A percentile compares a stretch with the other conserved stretches of the same genome.
Conservation (phyloP, 2,329 filamentous ascomycete genomes). For the Harringtonia aguacate region DNA sequence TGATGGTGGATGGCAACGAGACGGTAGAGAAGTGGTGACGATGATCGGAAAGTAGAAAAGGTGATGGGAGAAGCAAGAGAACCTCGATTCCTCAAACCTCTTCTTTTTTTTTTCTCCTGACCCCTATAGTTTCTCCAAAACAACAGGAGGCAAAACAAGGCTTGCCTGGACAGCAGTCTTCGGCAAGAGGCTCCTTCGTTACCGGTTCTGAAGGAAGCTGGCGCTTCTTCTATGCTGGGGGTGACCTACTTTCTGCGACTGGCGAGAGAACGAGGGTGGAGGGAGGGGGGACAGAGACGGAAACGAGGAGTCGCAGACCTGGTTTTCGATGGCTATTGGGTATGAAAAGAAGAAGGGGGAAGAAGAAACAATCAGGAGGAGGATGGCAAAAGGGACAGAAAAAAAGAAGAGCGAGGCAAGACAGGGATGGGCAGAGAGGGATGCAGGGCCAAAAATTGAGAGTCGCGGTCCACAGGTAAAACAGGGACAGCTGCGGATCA, state of each 20-base stretch:
- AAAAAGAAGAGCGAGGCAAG: background rate
- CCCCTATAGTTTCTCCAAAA: too few relatives aligned
- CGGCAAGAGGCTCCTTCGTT: too few relatives aligned
- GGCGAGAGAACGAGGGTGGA: background rate
- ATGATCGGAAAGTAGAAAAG: background rate
- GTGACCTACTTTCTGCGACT: background rate
- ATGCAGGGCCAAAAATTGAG: background rate
- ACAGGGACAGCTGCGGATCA: constrained; percentile 9
- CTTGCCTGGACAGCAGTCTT: too few relatives aligned
- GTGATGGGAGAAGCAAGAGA: background rate
- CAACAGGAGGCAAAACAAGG: background rate
- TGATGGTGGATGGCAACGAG: background rate
- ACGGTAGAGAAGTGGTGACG: background rate
- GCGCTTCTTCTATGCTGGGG: background rate
- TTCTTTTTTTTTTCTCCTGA: background rate
- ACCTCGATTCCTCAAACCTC: constrained; percentile 7
- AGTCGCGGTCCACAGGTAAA: background rate
- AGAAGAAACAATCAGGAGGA: background rate
- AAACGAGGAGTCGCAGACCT: background rate
- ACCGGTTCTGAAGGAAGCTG: background rate
- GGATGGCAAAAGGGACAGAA: background rate
- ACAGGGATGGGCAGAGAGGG: background rate
- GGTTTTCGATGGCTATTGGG: constrained; percentile 5
- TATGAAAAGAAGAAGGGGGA: background rate
- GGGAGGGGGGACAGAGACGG: background rate